These are phyloP conservation scores for Ilyonectria mors-panacis DNA, from an alignment of 2,329 filamentous ascomycete species.

Conservation along the genomic window DNA sequence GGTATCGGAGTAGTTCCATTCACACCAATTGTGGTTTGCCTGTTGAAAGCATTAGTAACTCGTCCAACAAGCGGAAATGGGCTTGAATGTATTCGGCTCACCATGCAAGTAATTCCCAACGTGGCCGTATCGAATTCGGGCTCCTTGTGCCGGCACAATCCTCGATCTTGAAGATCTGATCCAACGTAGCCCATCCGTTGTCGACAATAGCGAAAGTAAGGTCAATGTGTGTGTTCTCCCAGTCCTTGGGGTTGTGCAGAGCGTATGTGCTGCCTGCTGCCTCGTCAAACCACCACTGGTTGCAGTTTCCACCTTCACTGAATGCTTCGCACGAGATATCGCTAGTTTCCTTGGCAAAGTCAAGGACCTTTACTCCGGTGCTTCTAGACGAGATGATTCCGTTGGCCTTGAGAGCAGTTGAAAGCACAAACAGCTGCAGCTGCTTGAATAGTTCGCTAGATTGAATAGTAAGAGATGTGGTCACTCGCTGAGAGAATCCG, in stretches of 20 bases:
- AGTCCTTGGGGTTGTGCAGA: slow-evolving; percentile 44
- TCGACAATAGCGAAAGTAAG: slow-evolving; percentile 38
- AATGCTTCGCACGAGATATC: slow-evolving; percentile 24
- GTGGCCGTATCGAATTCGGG: slow-evolving; percentile 40
- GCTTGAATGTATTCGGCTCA: background rate
- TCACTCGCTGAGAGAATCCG: slow-evolving; percentile 45
- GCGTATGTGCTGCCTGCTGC: slow-evolving; percentile 43
- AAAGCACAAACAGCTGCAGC: slow-evolving; percentile 43
- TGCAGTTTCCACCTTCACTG: slow-evolving; percentile 32
- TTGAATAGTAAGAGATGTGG: slow-evolving; percentile 44
- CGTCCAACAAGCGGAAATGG: background rate
- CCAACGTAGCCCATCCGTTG: slow-evolving; percentile 44
- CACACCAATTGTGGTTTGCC: slow-evolving; percentile 43
- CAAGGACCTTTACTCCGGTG: slow-evolving; percentile 39
- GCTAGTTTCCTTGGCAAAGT: slow-evolving; percentile 33
- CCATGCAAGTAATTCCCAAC: slow-evolving; percentile 41
- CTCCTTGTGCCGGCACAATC: slow-evolving; percentile 40
- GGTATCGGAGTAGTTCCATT: slow-evolving; percentile 40
- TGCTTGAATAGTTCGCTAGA: slow-evolving; percentile 40
- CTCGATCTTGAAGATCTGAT: slow-evolving; percentile 45
- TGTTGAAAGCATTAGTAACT: background rate
- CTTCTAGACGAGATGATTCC: slow-evolving; percentile 42
- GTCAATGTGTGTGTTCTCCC: slow-evolving; percentile 41
- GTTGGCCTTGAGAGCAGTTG: slow-evolving; percentile 40
- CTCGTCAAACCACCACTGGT: slow-evolving; percentile 43